A percentile compares a stretch with the other conserved stretches of the same genome.
These are phyloP conservation scores for Scheffersomyces titani DNA, from an alignment of 1,139 yeast genomes.

Conservation along the genomic window DNA sequence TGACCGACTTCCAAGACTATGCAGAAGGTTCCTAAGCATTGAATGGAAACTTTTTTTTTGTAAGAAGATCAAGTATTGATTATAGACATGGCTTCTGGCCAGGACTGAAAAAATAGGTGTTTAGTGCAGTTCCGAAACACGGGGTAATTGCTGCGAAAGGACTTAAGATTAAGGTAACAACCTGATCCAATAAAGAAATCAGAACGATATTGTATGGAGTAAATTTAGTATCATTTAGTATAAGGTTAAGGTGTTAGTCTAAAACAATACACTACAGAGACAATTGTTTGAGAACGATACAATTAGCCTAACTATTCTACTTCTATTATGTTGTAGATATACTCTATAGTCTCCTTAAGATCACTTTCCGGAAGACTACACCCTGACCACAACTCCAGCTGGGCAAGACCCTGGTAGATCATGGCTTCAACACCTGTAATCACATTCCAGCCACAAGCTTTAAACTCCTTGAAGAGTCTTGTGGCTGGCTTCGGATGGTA, in stretches of 20 bases:
- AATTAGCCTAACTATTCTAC: neutral
- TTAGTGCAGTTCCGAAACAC: neutral
- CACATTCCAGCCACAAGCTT: conserved; percentile 23
- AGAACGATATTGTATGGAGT: neutral
- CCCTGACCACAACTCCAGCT: conserved; percentile 30
- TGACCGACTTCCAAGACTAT: neutral
- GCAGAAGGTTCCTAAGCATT: neutral
- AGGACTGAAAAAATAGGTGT: neutral
- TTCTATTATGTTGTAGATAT: neutral
- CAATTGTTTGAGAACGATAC: neutral
- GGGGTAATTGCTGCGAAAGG: neutral
- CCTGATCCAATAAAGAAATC: no score
- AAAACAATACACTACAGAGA: neutral
- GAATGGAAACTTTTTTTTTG: neutral
- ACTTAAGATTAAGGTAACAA: neutral
- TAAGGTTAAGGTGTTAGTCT: neutral
- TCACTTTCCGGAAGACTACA: conserved; percentile 17
- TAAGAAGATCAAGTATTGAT: neutral
- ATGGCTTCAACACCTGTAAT: conserved; percentile 28
- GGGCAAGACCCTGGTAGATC: conserved; percentile 32
- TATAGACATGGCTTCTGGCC: neutral
- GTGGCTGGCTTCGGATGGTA: conserved; percentile 28
- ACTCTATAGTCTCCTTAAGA: conserved; percentile 10
- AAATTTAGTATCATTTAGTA: no score
- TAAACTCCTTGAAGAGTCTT: conserved; percentile 22